phyloP scores from a whole-genome alignment of 495 filamentous ascomycete species.

The Penicillium verhagenii region DNA sequence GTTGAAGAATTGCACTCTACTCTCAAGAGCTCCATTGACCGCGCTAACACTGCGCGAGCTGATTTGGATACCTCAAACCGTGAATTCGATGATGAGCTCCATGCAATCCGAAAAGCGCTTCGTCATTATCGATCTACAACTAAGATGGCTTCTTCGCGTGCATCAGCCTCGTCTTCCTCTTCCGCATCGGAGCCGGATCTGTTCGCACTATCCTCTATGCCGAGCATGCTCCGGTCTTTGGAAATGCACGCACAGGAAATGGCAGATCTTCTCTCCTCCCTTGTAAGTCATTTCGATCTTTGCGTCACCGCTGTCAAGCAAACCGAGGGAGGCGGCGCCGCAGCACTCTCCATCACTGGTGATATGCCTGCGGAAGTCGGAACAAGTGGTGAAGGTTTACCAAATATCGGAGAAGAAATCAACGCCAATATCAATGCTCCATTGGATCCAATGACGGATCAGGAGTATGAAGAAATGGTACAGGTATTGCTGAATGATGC shows the following conservation, averaged over 20 bases:
- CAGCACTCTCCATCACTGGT: conserved; percentile 57
- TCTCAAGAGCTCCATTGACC: conserved; percentile 66
- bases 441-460: conserved; percentile 68
- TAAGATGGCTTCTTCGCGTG: conserved; percentile 40
- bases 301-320: conserved; percentile 90
- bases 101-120: conserved; percentile 60
- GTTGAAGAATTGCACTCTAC: conserved; percentile 66
- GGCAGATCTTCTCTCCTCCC: conserved; percentile 74
- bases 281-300: conserved; percentile 91
- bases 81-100: conserved; percentile 57
- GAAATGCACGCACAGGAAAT: conserved; percentile 80
- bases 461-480: conserved; percentile 81
- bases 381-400: conserved; percentile 44
- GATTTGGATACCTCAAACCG: conserved; percentile 48
- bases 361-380: conserved; percentile 61
- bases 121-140: conserved; percentile 40
- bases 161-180: conserved; percentile 40
- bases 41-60: conserved; percentile 53
- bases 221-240: conserved; percentile 66
- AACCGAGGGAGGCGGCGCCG: conserved; percentile 84
- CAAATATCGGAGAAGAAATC: conserved; percentile 59
- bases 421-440: conserved; percentile 49
- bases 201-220: conserved; percentile 53
- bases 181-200: conserved; percentile 37
- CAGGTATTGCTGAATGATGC: conserved; percentile 81